These are phyloP conservation scores for Amaranthus palmeri DNA, from an alignment of 148 eudicot genomes.

Conservation along the genomic window DNA sequence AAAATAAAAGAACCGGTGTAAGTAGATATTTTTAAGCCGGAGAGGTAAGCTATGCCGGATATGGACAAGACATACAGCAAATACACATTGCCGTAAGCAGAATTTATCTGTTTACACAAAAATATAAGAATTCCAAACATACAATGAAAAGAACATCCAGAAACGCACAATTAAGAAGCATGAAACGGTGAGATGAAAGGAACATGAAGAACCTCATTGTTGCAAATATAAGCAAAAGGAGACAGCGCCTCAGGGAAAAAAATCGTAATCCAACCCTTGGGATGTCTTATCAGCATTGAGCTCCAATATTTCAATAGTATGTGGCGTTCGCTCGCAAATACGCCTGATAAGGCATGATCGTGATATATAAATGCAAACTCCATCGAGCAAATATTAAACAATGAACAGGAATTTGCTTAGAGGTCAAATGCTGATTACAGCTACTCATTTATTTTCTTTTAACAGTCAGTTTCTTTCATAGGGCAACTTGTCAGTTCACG, in stretches of 20 bases:
- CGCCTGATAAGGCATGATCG: constrained; percentile 49
- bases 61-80: constrained; percentile 65
- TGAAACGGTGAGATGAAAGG: neutral
- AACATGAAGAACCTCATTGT: constrained; percentile 51
- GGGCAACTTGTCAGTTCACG: neutral
- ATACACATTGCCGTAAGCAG: constrained; percentile 46
- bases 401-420: too few species aligned
- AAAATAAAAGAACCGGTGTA: constrained; percentile 55
- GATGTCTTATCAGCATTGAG: constrained; percentile 48
- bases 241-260: constrained; percentile 55
- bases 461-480: neutral
- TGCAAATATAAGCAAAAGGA: constrained; percentile 69
- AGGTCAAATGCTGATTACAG: neutral
- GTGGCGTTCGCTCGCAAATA: constrained; percentile 48
- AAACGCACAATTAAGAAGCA: neutral
- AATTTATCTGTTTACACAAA: constrained; percentile 37
- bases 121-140: neutral
- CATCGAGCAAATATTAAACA: neutral
- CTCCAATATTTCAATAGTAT: constrained; percentile 64
- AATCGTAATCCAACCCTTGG: constrained; percentile 64
- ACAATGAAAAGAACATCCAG: neutral
- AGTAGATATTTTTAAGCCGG: constrained; percentile 41
- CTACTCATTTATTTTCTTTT: too few species aligned
- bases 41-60: constrained; percentile 69
- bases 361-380: neutral